A percentile compares a stretch with the other conserved stretches of the same genome.
Conservation (phyloP, 192 early-diverging fungal genomes). For the Backusella luteola region DNA sequence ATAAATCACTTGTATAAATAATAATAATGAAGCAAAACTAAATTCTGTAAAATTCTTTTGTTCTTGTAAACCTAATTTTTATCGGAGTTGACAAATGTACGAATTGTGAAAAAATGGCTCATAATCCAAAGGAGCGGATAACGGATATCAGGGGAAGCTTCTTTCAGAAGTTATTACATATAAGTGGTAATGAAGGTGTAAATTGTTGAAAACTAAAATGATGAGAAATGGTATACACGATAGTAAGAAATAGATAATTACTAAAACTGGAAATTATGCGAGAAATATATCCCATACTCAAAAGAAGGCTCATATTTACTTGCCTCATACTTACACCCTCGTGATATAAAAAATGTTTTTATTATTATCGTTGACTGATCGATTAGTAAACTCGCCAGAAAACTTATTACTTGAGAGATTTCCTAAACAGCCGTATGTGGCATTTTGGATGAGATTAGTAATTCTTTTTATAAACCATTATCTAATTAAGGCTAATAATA, state of each 20-base stretch:
- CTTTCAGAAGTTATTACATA: background rate
- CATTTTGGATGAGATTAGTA: background rate
- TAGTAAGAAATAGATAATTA: background rate
- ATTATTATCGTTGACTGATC: background rate
- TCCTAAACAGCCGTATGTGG: background rate
- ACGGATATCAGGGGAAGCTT: background rate
- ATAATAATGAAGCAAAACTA: background rate
- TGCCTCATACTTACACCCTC: background rate
- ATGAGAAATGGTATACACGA: background rate
- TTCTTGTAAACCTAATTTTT: background rate
- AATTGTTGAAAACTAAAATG: no score
- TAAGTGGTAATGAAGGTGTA: background rate
- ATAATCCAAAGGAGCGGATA: background rate
- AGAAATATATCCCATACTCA: no score
- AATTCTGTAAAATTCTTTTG: background rate
- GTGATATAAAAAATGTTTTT: no score
- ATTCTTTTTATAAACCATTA: background rate
- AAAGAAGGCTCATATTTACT: background rate
- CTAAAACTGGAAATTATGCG: background rate
- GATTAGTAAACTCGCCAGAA: background rate
- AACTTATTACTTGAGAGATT: background rate
- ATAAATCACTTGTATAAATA: background rate
- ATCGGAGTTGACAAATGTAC: background rate
- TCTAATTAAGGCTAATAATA: background rate
- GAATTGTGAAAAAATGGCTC: background rate